A percentile compares a stretch with the other conserved stretches of the same genome.
These are phyloP conservation scores for Sporobolus alterniflorus DNA, from an alignment of 202 grass and related monocot species.

Conservation along the genomic window DNA sequence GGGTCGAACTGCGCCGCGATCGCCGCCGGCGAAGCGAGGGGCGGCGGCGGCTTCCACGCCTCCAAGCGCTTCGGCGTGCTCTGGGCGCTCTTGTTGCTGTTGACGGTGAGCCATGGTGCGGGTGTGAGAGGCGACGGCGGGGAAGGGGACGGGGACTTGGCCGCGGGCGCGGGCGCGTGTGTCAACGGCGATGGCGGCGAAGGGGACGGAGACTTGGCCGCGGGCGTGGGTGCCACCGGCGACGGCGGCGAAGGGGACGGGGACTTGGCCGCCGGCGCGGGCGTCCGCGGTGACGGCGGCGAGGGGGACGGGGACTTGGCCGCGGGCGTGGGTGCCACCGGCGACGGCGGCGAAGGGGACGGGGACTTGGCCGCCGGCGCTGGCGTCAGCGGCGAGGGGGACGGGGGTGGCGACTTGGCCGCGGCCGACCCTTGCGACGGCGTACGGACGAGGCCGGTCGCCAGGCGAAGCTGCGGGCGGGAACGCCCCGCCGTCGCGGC, in stretches of 20 bases:
- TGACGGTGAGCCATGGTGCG: neutral
- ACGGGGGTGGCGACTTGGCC: neutral
- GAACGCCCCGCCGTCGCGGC: neutral
- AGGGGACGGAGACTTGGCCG: neutral
- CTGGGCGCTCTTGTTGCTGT: conserved; percentile 25
- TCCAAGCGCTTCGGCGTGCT: conserved; percentile 34
- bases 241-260: conserved; percentile 2
- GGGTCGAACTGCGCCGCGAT: conserved; percentile 31
- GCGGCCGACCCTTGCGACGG: conserved; percentile 26
- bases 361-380: neutral
- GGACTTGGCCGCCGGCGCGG: neutral
- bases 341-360: conserved; percentile 23
- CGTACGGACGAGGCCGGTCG: conserved; percentile 28
- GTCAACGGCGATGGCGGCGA: conserved; percentile 40
- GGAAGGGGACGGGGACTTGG: neutral
- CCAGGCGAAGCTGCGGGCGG: conserved; percentile 16
- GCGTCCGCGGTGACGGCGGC: conserved; percentile 22
- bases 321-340: conserved; percentile 18
- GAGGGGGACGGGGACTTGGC: conserved; percentile 2
- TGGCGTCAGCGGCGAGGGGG: neutral
- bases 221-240: neutral
- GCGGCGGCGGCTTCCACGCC: conserved; percentile 19
- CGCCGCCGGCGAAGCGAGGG: neutral
- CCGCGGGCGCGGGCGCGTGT: conserved; percentile 16
- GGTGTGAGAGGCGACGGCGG: neutral